These are phyloP conservation scores for Nasturtium officinale DNA, from an alignment of 345 rosid genomes.

Conservation along the genomic window DNA sequence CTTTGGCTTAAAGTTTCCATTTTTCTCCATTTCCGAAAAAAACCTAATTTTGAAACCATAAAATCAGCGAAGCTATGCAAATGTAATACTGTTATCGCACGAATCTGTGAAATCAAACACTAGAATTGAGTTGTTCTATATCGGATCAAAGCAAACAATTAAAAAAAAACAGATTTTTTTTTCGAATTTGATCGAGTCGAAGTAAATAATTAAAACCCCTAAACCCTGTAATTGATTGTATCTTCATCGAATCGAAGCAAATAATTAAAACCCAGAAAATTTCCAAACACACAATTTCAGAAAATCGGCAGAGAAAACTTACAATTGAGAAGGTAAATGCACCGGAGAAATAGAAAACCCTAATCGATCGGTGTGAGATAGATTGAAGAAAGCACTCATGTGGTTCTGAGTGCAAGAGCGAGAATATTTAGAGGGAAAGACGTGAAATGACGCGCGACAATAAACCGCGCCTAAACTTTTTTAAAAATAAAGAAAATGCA, in stretches of 20 bases:
- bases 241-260: no score
- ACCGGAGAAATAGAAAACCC: no score
- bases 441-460: constrained; percentile 17
- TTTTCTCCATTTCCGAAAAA: constrained; percentile 7
- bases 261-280: background rate
- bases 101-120: background rate
- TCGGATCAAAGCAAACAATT: background rate
- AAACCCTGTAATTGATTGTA: no score
- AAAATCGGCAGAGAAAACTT: no score
- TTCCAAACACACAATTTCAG: no score
- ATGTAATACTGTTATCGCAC: background rate
- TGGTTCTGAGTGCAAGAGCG: background rate
- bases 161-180: no score
- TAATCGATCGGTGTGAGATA: background rate
- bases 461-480: constrained; percentile 4
- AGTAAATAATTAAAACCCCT: no score
- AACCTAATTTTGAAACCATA: background rate
- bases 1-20: constrained; percentile 28
- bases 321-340: no score
- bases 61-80: background rate
- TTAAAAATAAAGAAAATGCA: no score
- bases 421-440: background rate
- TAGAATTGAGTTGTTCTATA: no score
- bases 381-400: background rate
- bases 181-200: no score